phyloP scores from a whole-genome alignment of 129 eudicot species.

The Silybum marianum region DNA sequence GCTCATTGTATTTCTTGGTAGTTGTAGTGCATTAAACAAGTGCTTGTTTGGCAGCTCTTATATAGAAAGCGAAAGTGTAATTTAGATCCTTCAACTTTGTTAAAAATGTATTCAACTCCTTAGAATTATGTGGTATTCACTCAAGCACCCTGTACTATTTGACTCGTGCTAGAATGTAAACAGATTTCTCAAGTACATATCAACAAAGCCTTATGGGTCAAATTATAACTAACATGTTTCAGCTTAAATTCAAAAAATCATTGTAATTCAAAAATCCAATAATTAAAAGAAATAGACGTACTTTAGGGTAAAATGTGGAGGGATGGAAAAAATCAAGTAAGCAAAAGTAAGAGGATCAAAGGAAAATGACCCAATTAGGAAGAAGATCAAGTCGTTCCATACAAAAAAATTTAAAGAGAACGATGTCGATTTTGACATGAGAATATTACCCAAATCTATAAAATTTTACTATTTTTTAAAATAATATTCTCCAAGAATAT shows the following conservation, averaged over 20 bases:
- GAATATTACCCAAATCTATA: conserved; percentile 20
- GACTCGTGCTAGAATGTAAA: not conserved
- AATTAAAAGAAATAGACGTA: not conserved
- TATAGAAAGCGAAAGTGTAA: conserved; percentile 14
- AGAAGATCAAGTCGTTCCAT: not conserved
- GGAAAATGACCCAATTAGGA: not conserved
- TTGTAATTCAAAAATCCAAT: not conserved
- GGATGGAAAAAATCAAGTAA: conserved; percentile 3
- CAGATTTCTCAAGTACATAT: not conserved
- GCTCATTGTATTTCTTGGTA: conserved; percentile 38
- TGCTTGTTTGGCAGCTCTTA: conserved; percentile 16
- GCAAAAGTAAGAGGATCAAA: conserved; percentile 12
- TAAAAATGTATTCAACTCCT: not conserved
- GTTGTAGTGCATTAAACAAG: conserved; percentile 21
- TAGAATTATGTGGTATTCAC: not conserved
- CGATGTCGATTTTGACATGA: conserved; percentile 22
- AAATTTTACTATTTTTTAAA: not conserved
- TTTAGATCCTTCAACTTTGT: conserved; percentile 17
- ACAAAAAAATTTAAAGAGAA: conserved; percentile 5
- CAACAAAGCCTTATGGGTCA: no score
- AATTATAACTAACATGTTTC: not conserved
- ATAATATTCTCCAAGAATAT: conserved; percentile 40
- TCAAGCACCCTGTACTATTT: not conserved
- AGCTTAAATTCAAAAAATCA: not conserved
- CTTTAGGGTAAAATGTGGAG: not conserved